Conservation (phyloP, 2,329 filamentous ascomycete species). For the Boeremia lycopersici region DNA sequence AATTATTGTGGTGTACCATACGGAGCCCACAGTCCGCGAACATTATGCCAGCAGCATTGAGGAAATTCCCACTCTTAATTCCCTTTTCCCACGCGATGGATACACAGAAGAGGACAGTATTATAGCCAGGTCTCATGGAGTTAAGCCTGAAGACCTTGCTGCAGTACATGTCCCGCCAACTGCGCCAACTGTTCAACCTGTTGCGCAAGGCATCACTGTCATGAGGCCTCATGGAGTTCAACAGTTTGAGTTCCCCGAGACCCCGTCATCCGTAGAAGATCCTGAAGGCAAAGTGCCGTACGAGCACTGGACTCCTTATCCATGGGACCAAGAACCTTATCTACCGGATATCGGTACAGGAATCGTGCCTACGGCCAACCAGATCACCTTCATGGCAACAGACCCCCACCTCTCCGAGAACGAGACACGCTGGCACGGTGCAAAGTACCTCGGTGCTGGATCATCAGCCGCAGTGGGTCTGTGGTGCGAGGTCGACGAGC, state of each 20-base stretch:
- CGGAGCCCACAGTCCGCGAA: neutral
- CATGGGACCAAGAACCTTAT: neutral
- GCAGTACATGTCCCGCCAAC: neutral
- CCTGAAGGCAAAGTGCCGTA: neutral
- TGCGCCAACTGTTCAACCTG: neutral
- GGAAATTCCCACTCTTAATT: neutral
- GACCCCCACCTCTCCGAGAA: neutral
- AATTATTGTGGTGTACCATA: neutral
- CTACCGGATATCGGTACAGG: neutral
- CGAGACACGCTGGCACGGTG: neutral
- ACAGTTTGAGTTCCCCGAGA: too few relatives aligned
- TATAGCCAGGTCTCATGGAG: neutral
- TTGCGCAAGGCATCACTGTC: neutral
- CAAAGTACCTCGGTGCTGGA: neutral
- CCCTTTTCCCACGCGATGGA: neutral
- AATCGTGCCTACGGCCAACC: neutral
- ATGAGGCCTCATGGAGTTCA: too few relatives aligned
- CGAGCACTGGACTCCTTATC: neutral
- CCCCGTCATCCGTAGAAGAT: too few relatives aligned
- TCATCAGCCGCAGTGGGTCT: neutral
- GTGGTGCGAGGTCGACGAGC: neutral
- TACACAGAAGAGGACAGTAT: neutral
- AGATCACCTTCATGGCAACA: neutral
- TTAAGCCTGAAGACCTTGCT: neutral
- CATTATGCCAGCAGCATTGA: neutral